Conservation (phyloP, 139 green algal species). For the Chlorella ohadii region DNA sequence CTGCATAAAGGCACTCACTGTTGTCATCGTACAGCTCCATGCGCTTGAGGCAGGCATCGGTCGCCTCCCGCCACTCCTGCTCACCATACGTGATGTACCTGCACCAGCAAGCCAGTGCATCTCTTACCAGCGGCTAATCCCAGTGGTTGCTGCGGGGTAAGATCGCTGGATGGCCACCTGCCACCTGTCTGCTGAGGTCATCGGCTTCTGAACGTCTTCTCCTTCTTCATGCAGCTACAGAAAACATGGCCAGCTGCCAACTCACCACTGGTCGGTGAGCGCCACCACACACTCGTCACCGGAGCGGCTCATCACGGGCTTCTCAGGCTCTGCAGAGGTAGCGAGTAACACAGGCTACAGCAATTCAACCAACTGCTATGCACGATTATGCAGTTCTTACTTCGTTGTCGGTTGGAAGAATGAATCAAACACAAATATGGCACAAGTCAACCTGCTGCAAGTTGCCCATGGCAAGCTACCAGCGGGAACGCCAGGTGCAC, state of each 20-base stretch:
- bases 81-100: slow-evolving; percentile 93
- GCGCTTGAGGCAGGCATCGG: slow-evolving; percentile 57
- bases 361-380: no score
- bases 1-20: background rate
- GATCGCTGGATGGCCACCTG: no score
- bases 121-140: no score
- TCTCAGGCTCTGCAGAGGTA: slow-evolving; percentile 67
- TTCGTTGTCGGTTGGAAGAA: no score
- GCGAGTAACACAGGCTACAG: no score
- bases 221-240: no score
- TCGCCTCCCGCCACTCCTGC: slow-evolving; percentile 79
- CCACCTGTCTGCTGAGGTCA: no score
- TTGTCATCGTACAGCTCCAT: slow-evolving; percentile 82
- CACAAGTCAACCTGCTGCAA: no score
- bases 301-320: slow-evolving; percentile 86
- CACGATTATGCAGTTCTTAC: no score
- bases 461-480: no score
- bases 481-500: background rate
- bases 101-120: background rate
- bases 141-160: no score
- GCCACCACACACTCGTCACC: slow-evolving; percentile 98
- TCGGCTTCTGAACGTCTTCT: background rate
- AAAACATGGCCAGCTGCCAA: background rate
- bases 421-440: no score
- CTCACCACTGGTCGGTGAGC: slow-evolving; percentile 98